These are phyloP conservation scores for Penicillium dipodomyicola DNA, from an alignment of 495 filamentous ascomycete species.

Conservation along the genomic window DNA sequence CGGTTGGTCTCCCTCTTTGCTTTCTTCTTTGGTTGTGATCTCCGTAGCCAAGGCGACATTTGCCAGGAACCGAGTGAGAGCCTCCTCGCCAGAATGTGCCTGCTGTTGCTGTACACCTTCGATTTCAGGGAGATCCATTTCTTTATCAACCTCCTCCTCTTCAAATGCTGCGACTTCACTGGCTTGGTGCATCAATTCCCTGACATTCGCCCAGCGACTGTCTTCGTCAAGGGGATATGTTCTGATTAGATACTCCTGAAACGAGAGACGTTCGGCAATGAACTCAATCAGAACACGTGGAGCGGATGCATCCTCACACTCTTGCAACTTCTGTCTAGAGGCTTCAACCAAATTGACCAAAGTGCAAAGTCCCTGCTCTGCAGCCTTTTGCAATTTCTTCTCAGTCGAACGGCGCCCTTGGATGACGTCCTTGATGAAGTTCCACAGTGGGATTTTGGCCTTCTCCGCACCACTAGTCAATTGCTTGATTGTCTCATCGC, in stretches of 20 bases:
- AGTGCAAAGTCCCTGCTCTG: constrained; percentile 61
- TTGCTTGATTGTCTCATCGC: constrained; percentile 73
- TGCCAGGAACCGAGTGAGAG: constrained; percentile 77
- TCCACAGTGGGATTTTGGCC: constrained; percentile 69
- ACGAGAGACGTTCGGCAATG: constrained; percentile 69
- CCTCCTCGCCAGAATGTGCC: constrained; percentile 55
- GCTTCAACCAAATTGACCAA: constrained; percentile 64
- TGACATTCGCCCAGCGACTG: constrained; percentile 84
- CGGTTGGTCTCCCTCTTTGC: constrained; percentile 43
- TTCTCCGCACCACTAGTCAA: constrained; percentile 71
- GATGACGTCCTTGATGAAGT: constrained; percentile 62
- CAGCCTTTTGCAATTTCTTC: constrained; percentile 64
- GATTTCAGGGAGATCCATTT: constrained; percentile 72
- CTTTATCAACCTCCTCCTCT: constrained; percentile 41
- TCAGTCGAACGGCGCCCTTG: constrained; percentile 65
- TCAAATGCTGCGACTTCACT: constrained; percentile 54
- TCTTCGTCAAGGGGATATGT: constrained; percentile 75
- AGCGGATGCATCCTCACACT: constrained; percentile 46
- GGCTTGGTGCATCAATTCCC: constrained; percentile 77
- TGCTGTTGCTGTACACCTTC: constrained; percentile 71
- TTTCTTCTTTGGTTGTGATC: constrained; percentile 56
- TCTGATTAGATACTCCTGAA: constrained; percentile 68
- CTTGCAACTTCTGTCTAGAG: constrained; percentile 56
- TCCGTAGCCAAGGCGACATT: constrained; percentile 88
- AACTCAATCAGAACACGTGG: constrained; percentile 71